phyloP scores from a whole-genome alignment of 805 yeast genomes.

The Citeromyces nyonsensis region DNA sequence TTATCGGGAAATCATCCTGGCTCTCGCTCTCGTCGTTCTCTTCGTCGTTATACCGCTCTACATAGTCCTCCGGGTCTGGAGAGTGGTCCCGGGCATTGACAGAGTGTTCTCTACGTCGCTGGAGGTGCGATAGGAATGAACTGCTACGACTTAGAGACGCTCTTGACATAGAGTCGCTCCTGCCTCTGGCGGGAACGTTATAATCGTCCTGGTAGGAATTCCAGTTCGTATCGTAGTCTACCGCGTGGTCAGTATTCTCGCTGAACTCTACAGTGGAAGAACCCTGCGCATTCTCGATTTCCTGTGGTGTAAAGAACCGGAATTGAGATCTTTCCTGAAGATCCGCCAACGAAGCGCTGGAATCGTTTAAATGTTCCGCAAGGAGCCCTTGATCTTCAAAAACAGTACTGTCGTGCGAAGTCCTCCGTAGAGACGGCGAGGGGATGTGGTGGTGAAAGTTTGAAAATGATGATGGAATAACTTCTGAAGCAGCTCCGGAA shows the following conservation, averaged over 20 bases:
- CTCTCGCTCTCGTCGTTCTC: conserved; percentile 8
- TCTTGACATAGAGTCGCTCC: conserved; percentile 1
- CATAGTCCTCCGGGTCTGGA: conserved; percentile 1
- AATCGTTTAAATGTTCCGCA: neutral
- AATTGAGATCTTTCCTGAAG: conserved; percentile 30
- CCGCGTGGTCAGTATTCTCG: conserved; percentile 18
- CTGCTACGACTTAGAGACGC: neutral
- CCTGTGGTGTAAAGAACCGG: conserved; percentile 70
- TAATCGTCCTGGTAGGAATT: conserved; percentile 40
- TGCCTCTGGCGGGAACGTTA: conserved; percentile 5
- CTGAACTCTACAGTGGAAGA: conserved; percentile 58
- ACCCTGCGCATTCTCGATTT: conserved; percentile 79
- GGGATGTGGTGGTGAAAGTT: conserved; percentile 48
- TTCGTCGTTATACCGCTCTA: conserved; percentile 4
- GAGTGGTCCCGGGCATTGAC: neutral
- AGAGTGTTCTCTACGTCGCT: neutral
- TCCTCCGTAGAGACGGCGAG: conserved; percentile 24
- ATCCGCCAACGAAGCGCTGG: conserved; percentile 15
- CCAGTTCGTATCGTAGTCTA: conserved; percentile 68
- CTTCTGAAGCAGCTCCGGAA: conserved; percentile 65
- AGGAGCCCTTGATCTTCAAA: neutral
- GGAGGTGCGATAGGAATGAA: neutral
- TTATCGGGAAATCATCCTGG: conserved; percentile 3
- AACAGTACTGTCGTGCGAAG: neutral
- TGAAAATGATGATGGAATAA: conserved; percentile 64